These are phyloP conservation scores for Tetracladium setigerum DNA, from an alignment of 495 filamentous ascomycete genomes.

Conservation along the genomic window DNA sequence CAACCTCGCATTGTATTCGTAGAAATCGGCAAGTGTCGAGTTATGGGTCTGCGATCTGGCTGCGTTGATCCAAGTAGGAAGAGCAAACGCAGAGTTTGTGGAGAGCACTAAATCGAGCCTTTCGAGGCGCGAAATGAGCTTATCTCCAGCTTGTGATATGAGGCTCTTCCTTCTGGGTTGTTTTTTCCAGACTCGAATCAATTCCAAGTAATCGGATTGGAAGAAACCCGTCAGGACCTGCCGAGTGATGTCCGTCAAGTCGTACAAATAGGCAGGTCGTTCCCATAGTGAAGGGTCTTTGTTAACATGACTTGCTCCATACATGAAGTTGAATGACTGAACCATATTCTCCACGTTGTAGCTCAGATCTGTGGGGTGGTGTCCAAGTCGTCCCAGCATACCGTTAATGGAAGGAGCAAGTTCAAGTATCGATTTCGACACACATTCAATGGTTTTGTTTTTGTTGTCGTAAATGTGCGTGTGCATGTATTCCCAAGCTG, in stretches of 20 bases:
- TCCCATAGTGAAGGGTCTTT: conserved; percentile 31
- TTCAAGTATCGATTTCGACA: conserved; percentile 41
- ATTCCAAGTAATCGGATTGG: conserved; percentile 28
- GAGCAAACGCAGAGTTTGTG: conserved; percentile 36
- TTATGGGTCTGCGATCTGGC: conserved; percentile 31
- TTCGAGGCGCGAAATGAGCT: conserved; percentile 27
- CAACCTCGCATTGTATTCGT: conserved; percentile 45
- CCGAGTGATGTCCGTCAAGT: conserved; percentile 44
- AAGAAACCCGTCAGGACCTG: conserved; percentile 44
- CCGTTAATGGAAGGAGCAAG: conserved; percentile 32
- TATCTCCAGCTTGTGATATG: conserved; percentile 22
- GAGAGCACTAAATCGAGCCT: conserved; percentile 37
- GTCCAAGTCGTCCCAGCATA: conserved; percentile 30
- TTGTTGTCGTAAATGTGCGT: conserved; percentile 46
- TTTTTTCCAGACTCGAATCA: conserved; percentile 30
- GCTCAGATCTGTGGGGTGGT: conserved; percentile 34
- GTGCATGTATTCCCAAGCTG: conserved; percentile 40
- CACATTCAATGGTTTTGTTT: conserved; percentile 28
- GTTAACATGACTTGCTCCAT: conserved; percentile 25
- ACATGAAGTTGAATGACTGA: conserved; percentile 34
- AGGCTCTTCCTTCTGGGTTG: conserved; percentile 11
- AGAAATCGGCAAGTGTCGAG: conserved; percentile 26
- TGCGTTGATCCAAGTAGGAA: conserved; percentile 34
- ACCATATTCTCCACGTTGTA: conserved; percentile 36
- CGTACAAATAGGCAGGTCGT: conserved; percentile 39